Conservation (phyloP, 495 filamentous ascomycete genomes). For the Xylaria venustula region DNA sequence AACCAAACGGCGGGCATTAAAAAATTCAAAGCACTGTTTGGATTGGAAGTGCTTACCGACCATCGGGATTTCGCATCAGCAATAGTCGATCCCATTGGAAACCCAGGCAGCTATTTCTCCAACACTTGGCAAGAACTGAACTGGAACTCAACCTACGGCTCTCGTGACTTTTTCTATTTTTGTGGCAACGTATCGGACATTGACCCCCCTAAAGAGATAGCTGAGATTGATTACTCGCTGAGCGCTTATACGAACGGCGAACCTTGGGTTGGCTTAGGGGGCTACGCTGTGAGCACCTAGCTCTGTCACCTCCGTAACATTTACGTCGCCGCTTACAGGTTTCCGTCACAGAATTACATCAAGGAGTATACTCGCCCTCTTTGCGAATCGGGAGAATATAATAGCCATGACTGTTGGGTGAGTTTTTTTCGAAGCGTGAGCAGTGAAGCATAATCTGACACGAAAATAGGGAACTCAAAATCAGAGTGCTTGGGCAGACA, state of each 20-base stretch:
- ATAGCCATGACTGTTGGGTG: conserved; percentile 43
- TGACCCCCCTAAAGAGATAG: conserved; percentile 39
- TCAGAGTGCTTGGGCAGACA: conserved; percentile 35
- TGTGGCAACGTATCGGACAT: conserved; percentile 49
- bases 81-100: conserved; percentile 45
- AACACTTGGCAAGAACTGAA: conserved; percentile 52
- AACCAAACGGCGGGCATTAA: conserved; percentile 35
- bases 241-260: conserved; percentile 46
- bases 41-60: conserved; percentile 37
- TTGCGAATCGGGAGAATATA: conserved; percentile 40
- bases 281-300: conserved; percentile 5
- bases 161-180: conserved; percentile 48
- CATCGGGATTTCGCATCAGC: conserved; percentile 45
- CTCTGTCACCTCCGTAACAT: neutral
- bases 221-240: conserved; percentile 38
- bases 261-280: conserved; percentile 35
- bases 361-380: conserved; percentile 39
- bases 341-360: conserved; percentile 35
- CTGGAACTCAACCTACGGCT: conserved; percentile 37
- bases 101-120: conserved; percentile 46
- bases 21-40: conserved; percentile 44
- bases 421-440: neutral
- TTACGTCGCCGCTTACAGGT: neutral
- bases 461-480: conserved; percentile 26
- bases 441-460: neutral